Percentiles rank a stretch among this genome's conserved stretches.
Conservation (phyloP, 1,284 basidiomycete genomes). For the Trametes pubescens region DNA sequence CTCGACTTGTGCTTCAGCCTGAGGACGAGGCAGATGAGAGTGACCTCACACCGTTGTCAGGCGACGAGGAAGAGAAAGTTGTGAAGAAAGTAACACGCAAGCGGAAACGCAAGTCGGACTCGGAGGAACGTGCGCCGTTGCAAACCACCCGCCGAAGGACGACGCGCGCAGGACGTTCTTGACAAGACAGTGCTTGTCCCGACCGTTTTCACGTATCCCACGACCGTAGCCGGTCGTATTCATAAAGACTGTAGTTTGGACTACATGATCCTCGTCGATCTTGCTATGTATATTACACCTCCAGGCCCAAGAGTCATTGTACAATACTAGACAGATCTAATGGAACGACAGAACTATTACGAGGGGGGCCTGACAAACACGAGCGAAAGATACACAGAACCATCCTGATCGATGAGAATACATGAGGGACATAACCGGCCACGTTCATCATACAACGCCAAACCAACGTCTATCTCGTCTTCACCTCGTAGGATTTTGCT, state of each 20-base stretch:
- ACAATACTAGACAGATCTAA: constrained; percentile 26
- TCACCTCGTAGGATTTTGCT: constrained; percentile 1
- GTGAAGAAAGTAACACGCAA: constrained; percentile 22
- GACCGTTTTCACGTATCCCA: no score
- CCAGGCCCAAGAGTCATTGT: constrained; percentile 17
- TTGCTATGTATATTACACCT: constrained; percentile 26
- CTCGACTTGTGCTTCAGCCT: constrained; percentile 10
- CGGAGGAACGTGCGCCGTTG: neutral
- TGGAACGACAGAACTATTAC: neutral
- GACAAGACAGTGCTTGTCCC: neutral
- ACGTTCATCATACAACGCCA: neutral
- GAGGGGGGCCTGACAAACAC: constrained; percentile 5
- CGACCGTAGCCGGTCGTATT: no score
- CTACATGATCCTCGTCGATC: constrained; percentile 21
- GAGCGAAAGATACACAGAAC: constrained; percentile 12
- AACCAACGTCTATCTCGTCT: neutral
- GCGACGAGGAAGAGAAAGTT: constrained; percentile 31
- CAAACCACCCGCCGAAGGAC: constrained; percentile 12
- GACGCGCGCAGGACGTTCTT: constrained; percentile 5
- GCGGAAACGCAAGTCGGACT: constrained; percentile 36
- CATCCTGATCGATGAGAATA: constrained; percentile 21
- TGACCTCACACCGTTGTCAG: constrained; percentile 45
- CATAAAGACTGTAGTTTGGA: neutral
- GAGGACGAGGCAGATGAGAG: constrained; percentile 39
- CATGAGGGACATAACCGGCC: neutral